A percentile compares a stretch with the other conserved stretches of the same genome.
Evolutionary conservation across 2,329 filamentous ascomycete genomes (phyloP).

Genomic region (Phialemoniopsis sp.): DNA sequence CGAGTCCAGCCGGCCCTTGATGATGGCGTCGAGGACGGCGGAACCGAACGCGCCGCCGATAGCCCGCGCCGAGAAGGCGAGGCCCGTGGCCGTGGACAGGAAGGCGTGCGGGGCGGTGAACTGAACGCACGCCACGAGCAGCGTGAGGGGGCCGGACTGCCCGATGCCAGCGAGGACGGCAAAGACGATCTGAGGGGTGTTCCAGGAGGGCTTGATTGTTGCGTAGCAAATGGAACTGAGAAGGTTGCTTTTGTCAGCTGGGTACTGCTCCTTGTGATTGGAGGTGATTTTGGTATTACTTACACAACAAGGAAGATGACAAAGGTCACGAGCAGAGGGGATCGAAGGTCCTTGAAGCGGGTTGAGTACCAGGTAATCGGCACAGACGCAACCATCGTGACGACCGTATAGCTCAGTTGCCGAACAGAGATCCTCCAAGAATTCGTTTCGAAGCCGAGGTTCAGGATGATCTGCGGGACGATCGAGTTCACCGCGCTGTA

Average conservation of each 20-base stretch:
- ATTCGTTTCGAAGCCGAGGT: slow-evolving; percentile 41
- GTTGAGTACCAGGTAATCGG: slow-evolving; percentile 42
- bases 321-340: slow-evolving; percentile 41
- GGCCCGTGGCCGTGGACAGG: slow-evolving; percentile 47
- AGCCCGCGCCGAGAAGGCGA: slow-evolving; percentile 47
- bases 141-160: slow-evolving; percentile 43
- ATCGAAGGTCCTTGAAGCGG: slow-evolving; percentile 41
- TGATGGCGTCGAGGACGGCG: slow-evolving; percentile 46
- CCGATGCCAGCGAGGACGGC: slow-evolving; percentile 43
- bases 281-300: too few relatives aligned
- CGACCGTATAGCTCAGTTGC: slow-evolving; percentile 38
- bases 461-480: slow-evolving; percentile 42
- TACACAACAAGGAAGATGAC: slow-evolving; percentile 40
- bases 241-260: too few relatives aligned
- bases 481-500: slow-evolving; percentile 48
- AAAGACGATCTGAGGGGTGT: slow-evolving; percentile 39
- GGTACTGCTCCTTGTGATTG: too few relatives aligned
- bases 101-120: slow-evolving; percentile 49
- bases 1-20: slow-evolving; percentile 37
- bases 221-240: slow-evolving; percentile 39
- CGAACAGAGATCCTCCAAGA: slow-evolving; percentile 43
- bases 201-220: slow-evolving; percentile 36
- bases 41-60: slow-evolving; percentile 50
- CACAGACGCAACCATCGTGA: slow-evolving; percentile 32
- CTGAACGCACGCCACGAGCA: slow-evolving; percentile 45